Evolutionary conservation across 2,329 filamentous ascomycete species (phyloP), one percentile per base, ranked within the genome.

Genomic region (Fusarium palustre): DNA sequence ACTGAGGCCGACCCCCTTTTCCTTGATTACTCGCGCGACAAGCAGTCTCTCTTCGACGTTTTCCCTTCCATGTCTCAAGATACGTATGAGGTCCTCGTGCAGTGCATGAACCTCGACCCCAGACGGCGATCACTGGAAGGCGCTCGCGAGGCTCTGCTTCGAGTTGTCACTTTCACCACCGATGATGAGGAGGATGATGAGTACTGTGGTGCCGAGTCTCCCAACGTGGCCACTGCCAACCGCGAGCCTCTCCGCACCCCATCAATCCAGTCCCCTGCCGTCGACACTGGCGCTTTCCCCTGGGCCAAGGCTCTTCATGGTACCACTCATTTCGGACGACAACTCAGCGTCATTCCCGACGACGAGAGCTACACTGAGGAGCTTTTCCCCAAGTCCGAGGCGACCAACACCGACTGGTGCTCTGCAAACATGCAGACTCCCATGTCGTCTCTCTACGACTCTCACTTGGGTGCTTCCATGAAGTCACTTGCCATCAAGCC

Each of bases 21-120:
- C 81, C 86, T 94, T 67, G 96, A 99, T 80, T 99, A 97, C 79
- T 92, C 91, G 52, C 90, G 92, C 62, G 95, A 99, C 82, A 94
- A 94, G 79, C 94, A 98, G 81, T 97, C 92, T 41, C 88, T 99
- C 60, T 99, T 99, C 79, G 96, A 99, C 79, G 93, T 98, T 75
- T 99, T 99, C 80, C 94, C 96, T 39, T 94, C 92, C 80, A 97
- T 99, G 95, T 98, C 95, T 50, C 93, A 97, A 79, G 96, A 99
- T 80, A 97, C 96, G 1, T 99, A 92, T 76, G 94, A 97, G 80
- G 93, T 99, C 71, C 89, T 99, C 80, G 89, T 91, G 54, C 88
- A 97, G 81, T 97, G 93, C 79, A 88, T 99, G 88, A 93, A 93
- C 74, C 83, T 99, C 72, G 95, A 99, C 77, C 96, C 96, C 13